Evolutionary conservation across 495 filamentous ascomycete genomes (phyloP), one percentile per base, ranked within the genome.

Genomic region (Thozetella sp.): DNA sequence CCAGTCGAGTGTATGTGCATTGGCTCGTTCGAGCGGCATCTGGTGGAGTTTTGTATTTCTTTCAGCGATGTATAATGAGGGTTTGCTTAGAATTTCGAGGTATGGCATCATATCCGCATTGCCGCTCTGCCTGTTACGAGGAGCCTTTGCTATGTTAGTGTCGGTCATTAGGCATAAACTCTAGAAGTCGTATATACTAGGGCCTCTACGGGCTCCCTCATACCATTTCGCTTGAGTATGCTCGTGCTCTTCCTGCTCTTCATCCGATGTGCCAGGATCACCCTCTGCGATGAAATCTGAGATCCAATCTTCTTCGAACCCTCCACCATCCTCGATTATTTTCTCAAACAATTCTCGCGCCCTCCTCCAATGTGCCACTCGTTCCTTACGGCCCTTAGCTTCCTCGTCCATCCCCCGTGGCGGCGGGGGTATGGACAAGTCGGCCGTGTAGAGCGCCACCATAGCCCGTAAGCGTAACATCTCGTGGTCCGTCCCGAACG

Each of bases 361-460:
- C 60, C 2, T 22, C 56, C 3, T 67, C 63, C 62, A 75, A 70
- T 22, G 48, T 61, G 15, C 51, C 53, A 45, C 73, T 58, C n/a
- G n/a, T 25, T 46, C 60, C 25, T 23, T 46, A 50, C 60, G 59
- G 34, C 68, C 70, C 3, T 62, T 64, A 2, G 37, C 63, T 4
- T 69, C 65, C 12, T 71, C 68, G 2, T 54, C n/a, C 27, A 26
- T 46, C 6, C 58, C 61, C 43, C 64, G 60, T 12, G 64, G 60
- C 0, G 37, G 25, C 1, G 65, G 59, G 1, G 75, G 67, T 54
- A 78, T 52, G 15, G 51, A 57, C 54, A 94, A 67, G 62, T 93
- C 90, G 1, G 73, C 84, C 22, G 91, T 75, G 82, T 88, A 93
- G 25, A 90, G 70, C 11, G 78, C 83, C 9, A 91, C 73, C 83